Conservation (phyloP, 1,139 yeast species). For the Hemisphaericaspora xylanilytica region DNA sequence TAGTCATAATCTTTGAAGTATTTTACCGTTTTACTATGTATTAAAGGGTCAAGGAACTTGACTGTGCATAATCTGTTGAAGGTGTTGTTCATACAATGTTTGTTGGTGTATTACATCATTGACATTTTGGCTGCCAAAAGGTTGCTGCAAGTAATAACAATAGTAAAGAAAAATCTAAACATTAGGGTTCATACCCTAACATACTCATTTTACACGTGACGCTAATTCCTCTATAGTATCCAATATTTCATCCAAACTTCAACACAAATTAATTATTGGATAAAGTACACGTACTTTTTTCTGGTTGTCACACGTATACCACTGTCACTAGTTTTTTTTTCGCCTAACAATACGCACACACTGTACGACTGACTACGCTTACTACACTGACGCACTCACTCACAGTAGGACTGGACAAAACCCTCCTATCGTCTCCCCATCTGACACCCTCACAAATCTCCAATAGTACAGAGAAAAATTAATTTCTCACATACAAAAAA, state of each 20-base stretch:
- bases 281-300: slow-evolving; percentile 1
- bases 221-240: neutral
- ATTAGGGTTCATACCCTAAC: slow-evolving; percentile 1
- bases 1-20: too few relatives aligned
- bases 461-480: neutral
- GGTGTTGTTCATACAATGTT: too few relatives aligned
- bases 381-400: too few relatives aligned
- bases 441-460: neutral
- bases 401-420: too few relatives aligned
- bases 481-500: neutral
- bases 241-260: slow-evolving; percentile 3
- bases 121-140: neutral
- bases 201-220: neutral
- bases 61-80: too few relatives aligned
- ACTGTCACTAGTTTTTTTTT: too few relatives aligned
- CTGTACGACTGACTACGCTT: too few relatives aligned
- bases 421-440: neutral
- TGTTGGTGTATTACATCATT: too few relatives aligned
- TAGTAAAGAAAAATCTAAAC: too few relatives aligned
- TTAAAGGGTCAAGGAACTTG: too few relatives aligned
- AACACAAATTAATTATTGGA: neutral
- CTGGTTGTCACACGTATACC: neutral
- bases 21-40: too few relatives aligned
- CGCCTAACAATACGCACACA: neutral
- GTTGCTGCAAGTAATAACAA: too few relatives aligned